phyloP scores from a whole-genome alignment of 1,284 basidiomycete species.

The Farysia itapuensis region DNA sequence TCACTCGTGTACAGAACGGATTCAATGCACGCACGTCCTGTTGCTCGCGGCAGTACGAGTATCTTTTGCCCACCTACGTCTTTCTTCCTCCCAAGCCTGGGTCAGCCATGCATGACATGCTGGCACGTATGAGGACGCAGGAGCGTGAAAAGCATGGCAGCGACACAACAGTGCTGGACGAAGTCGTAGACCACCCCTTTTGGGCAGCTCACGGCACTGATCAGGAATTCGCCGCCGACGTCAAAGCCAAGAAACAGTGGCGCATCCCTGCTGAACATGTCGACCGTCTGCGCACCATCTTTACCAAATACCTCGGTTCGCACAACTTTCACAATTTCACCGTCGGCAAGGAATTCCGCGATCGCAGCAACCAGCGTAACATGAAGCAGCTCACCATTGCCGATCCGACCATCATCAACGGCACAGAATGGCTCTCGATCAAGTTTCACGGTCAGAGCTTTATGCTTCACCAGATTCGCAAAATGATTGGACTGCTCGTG shows the following conservation, averaged over 20 bases:
- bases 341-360: conserved; percentile 79
- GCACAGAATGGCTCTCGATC: conserved; percentile 92
- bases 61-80: conserved; percentile 91
- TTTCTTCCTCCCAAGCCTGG: conserved; percentile 85
- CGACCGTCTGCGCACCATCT: conserved; percentile 41
- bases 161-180: conserved; percentile 11
- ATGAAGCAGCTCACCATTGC: conserved; percentile 50
- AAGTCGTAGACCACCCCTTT: conserved; percentile 50
- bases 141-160: conserved; percentile 1
- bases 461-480: conserved; percentile 95
- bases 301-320: conserved; percentile 38
- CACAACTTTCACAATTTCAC: conserved; percentile 97
- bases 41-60: conserved; percentile 94
- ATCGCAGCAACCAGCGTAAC: conserved; percentile 76
- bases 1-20: conserved; percentile 82
- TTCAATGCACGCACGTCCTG: conserved; percentile 78
- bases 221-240: conserved; percentile 41
- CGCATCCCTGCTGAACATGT: conserved; percentile 30
- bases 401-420: conserved; percentile 70
- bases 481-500: conserved; percentile 91
- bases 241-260: conserved; percentile 49
- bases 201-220: conserved; percentile 42
- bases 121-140: conserved; percentile 19
- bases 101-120: conserved; percentile 49
- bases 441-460: conserved; percentile 96